phyloP scores from a whole-genome alignment of 768 basidiomycete species.

The Pleurotus eryngii region DNA sequence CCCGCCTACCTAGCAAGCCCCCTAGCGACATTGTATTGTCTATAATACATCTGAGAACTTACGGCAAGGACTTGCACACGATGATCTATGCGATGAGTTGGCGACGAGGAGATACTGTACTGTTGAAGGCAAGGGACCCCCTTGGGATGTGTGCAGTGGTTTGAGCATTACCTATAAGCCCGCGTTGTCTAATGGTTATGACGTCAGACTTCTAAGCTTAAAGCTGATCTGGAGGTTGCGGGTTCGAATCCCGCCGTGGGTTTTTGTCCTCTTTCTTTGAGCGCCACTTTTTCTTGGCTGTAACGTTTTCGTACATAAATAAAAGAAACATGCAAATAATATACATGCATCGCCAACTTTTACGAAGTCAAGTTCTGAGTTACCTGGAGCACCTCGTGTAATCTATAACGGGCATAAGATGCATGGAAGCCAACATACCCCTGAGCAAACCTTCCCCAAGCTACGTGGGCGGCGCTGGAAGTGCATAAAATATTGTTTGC shows the following conservation, averaged over 20 bases:
- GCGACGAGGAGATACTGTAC: no score
- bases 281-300: no score
- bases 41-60: no score
- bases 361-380: no score
- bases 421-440: background rate
- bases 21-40: no score
- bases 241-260: constrained; percentile 86
- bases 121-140: no score
- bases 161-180: constrained; percentile 31
- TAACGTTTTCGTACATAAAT: no score
- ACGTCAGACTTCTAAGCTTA: constrained; percentile 77
- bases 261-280: constrained; percentile 26
- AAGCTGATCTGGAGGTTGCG: constrained; percentile 73
- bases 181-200: constrained; percentile 89
- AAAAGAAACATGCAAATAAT: no score
- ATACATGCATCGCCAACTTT: no score
- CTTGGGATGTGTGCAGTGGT: background rate
- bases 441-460: background rate
- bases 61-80: no score
- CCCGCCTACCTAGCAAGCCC: no score
- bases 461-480: background rate
- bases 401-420: background rate
- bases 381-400: background rate
- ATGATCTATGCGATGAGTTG: no score
- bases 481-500: background rate